phyloP scores from a whole-genome alignment of 192 early-diverging fungal genomes.

The Mortierella antarctica region DNA sequence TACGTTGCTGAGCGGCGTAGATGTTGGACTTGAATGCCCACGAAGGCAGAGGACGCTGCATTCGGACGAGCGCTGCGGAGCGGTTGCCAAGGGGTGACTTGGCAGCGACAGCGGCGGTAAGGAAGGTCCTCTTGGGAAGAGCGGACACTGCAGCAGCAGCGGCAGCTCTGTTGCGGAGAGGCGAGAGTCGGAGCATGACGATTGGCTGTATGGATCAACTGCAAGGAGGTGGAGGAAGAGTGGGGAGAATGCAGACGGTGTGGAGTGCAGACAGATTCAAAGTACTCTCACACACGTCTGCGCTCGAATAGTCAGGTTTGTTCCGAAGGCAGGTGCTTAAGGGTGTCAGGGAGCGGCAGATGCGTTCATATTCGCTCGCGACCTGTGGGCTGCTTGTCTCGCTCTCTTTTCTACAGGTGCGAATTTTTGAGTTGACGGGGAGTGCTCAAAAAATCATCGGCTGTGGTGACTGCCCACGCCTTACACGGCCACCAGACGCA shows the following conservation, averaged over 20 bases:
- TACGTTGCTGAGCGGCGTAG: constrained; percentile 42
- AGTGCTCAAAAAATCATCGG: background rate
- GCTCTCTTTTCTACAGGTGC: constrained; percentile 49
- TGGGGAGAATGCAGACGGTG: background rate
- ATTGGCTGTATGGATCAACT: background rate
- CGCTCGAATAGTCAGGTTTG: background rate
- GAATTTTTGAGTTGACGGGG: constrained; percentile 17
- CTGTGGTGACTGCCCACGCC: background rate
- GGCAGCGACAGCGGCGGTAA: constrained; percentile 5
- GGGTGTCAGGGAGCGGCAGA: background rate
- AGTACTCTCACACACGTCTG: background rate
- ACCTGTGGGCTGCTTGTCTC: constrained; percentile 3
- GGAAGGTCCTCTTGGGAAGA: constrained; percentile 24
- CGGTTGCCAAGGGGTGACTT: constrained; percentile 15
- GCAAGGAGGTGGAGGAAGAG: background rate
- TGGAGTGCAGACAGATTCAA: background rate
- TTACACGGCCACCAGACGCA: background rate
- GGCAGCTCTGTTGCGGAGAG: constrained; percentile 6
- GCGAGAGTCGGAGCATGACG: constrained; percentile 30
- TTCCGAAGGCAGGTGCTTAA: background rate
- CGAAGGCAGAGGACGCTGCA: constrained; percentile 5
- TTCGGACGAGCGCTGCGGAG: constrained; percentile 43
- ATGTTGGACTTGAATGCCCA: constrained; percentile 29
- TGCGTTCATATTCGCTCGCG: background rate
- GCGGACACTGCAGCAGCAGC: background rate